Percentiles rank a stretch among this genome's conserved stretches.
These are phyloP conservation scores for Margaritispora aquatica DNA, from an alignment of 495 filamentous ascomycete species.

Conservation along the genomic window DNA sequence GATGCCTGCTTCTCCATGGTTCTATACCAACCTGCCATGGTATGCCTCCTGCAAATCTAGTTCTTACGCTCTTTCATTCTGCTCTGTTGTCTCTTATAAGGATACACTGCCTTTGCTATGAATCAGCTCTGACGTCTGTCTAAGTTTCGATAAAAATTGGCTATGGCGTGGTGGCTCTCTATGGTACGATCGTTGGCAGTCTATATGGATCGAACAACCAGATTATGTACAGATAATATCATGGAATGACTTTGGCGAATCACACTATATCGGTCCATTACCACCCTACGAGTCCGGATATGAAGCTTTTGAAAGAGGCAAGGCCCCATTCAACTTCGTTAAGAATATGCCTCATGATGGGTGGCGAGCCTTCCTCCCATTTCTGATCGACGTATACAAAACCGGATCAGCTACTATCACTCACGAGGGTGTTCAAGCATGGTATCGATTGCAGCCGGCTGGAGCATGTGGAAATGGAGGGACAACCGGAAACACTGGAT, in stretches of 20 bases:
- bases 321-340: constrained; percentile 27
- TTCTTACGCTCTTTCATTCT: too few species aligned
- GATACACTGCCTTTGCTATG: too few species aligned
- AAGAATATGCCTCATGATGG: constrained; percentile 43
- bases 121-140: not conserved
- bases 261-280: constrained; percentile 47
- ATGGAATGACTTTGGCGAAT: constrained; percentile 62
- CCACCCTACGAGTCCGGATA: constrained; percentile 29
- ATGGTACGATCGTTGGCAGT: constrained; percentile 60
- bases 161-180: constrained; percentile 45
- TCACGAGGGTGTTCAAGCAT: not conserved
- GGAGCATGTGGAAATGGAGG: not conserved
- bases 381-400: constrained; percentile 48
- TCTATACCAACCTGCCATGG: constrained; percentile 53
- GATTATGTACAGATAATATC: constrained; percentile 47
- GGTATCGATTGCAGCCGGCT: not conserved
- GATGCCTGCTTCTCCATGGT: constrained; percentile 79
- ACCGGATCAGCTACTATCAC: not conserved
- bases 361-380: constrained; percentile 45
- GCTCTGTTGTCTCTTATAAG: too few species aligned
- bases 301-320: constrained; percentile 22
- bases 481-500: constrained; percentile 5
- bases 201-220: constrained; percentile 43
- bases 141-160: constrained; percentile 39
- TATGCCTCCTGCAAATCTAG: constrained; percentile 26